phyloP scores from a whole-genome alignment of 148 eudicot genomes.

The Silene uniflora region DNA sequence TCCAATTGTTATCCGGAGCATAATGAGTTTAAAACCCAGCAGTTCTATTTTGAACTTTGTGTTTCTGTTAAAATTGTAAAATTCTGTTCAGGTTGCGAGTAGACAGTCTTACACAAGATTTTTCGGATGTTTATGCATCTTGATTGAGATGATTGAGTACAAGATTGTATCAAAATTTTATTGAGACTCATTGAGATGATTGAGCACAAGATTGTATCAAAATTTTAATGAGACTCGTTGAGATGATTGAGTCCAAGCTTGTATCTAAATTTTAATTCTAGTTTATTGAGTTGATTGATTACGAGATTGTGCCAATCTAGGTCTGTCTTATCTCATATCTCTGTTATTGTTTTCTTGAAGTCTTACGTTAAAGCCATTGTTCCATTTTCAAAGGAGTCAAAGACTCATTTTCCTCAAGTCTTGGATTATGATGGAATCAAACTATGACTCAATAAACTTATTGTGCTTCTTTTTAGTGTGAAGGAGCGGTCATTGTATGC shows the following conservation, averaged over 20 bases:
- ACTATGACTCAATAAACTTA: background rate
- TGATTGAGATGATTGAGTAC: background rate
- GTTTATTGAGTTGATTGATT: background rate
- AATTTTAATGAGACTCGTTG: no score
- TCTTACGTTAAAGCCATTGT: background rate
- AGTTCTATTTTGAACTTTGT: no score
- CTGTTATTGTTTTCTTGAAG: background rate
- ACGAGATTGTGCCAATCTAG: background rate
- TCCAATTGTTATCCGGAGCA: no score
- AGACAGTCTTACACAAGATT: background rate
- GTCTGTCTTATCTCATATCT: background rate
- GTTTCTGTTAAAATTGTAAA: no score
- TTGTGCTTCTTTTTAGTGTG: background rate
- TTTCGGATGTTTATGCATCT: background rate
- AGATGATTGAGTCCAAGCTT: background rate
- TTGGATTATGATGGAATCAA: background rate
- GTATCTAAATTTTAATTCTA: background rate
- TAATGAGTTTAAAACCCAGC: no score
- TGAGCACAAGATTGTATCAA: background rate
- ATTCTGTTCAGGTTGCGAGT: background rate
- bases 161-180: background rate
- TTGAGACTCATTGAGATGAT: no score
- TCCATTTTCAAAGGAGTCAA: background rate
- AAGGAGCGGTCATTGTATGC: background rate
- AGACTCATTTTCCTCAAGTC: background rate